Evolutionary conservation across 164 flowering plant genomes (phyloP), one percentile per base, ranked within the genome.

Genomic region (Aristolochia californica): DNA sequence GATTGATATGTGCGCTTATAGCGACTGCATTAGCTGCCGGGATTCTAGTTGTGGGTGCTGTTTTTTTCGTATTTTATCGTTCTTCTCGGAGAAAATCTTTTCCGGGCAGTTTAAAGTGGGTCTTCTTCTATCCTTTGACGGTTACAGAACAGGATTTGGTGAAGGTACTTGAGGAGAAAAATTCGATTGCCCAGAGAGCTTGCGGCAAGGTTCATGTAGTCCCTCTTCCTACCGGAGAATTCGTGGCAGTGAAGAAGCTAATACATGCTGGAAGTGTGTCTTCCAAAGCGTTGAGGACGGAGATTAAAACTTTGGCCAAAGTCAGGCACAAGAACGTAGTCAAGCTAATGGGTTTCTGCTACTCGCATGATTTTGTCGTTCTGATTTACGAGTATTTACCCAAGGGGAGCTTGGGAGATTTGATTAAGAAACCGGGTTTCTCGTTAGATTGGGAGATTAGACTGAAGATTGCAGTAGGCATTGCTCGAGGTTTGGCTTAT

Each of bases 401-500:
- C 16, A 81, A 64, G 34, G 89, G 96, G 18, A 85, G 91, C 72
- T 70, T 90, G 34, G 84, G 79, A 24, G 94, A 84, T 67, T 55
- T 73, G 60, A 69, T 89, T 21, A 43, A 59, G 48, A 67, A 72
- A 47, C 55, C 74, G 0, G 72, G 74, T 55, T 66, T 75, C 59
- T 54, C 63, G 45, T 57, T 90, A 69, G 79, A 72, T 0, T 90
- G 94, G 96, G 61, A 54, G 43, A 63, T 60, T 44, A 71, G 95
- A 66, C 59, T 85, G 69, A 76, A 55, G 60, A 83, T 87, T 59
- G 97, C 87, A 18, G 60, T 81, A 52, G 91, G 91, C 24, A 82
- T 80, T 56, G 97, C 95, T 66, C 87, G 79, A 68, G 94, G 84
- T 45, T 50, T 90, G 45, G 87, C 80, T 45, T 87, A 87, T 62